phyloP scores from a whole-genome alignment of 2,329 filamentous ascomycete genomes.

The Xenoacremonium recifei region DNA sequence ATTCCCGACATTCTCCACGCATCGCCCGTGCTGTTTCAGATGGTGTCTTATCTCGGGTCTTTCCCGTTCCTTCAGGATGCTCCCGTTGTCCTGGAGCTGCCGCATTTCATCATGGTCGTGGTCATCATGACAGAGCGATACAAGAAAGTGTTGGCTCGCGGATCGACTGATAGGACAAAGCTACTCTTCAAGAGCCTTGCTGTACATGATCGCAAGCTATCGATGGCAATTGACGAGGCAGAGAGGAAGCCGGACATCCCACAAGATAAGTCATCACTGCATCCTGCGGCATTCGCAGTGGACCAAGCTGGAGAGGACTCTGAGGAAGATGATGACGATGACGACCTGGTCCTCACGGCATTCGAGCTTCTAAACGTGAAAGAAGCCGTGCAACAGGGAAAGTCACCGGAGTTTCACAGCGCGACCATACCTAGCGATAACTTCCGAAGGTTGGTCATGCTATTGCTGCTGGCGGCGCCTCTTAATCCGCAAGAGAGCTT shows the following conservation, averaged over 20 bases:
- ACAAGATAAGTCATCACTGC: conserved; percentile 8
- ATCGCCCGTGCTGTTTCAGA: conserved; percentile 68
- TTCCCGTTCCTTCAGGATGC: conserved; percentile 73
- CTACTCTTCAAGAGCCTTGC: conserved; percentile 71
- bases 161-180: conserved; percentile 57
- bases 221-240: conserved; percentile 14
- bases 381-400: conserved; percentile 56
- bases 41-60: conserved; percentile 68
- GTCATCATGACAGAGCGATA: conserved; percentile 72
- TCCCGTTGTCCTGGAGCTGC: conserved; percentile 66
- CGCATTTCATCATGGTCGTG: conserved; percentile 70
- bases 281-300: conserved; percentile 43
- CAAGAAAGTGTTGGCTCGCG: conserved; percentile 58
- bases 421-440: conserved; percentile 74
- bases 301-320: conserved; percentile 46
- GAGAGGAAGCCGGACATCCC: conserved; percentile 4
- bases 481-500: conserved; percentile 64
- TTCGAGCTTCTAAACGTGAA: conserved; percentile 66
- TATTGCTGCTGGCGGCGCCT: conserved; percentile 66
- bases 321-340: conserved; percentile 50
- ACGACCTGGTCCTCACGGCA: conserved; percentile 66
- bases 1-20: conserved; percentile 68
- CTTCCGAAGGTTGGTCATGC: conserved; percentile 66
- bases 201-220: conserved; percentile 63
- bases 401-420: conserved; percentile 51